Evolutionary conservation across 768 basidiomycete species (phyloP).

Genomic region (Tricholoma flavovirens): DNA sequence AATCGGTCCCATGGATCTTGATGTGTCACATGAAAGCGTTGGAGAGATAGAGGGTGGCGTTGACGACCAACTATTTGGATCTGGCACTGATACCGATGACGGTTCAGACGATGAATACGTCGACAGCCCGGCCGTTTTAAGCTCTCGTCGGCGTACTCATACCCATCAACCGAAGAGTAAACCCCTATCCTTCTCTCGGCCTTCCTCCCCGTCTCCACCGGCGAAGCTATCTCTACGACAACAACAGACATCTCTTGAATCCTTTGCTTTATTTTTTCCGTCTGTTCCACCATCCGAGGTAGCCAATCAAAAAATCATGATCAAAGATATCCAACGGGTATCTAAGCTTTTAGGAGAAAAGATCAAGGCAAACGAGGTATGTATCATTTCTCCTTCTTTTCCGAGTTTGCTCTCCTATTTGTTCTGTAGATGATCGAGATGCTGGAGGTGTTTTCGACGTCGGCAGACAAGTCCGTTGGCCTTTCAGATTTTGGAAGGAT

Average conservation of each 20-base stretch:
- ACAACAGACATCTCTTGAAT: constrained; percentile 43
- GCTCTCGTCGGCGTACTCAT: constrained; percentile 15
- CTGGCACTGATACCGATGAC: constrained; percentile 12
- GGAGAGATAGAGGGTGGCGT: constrained; percentile 15
- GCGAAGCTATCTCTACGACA: constrained; percentile 45
- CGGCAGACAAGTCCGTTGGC: constrained; percentile 60
- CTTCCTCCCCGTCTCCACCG: constrained; percentile 5
- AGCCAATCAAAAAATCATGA: constrained; percentile 48
- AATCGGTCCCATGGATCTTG: constrained; percentile 20
- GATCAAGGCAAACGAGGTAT: constrained; percentile 69
- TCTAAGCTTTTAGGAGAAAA: constrained; percentile 65
- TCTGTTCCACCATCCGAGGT: constrained; percentile 40
- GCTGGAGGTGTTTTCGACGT: constrained; percentile 70
- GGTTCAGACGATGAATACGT: constrained; percentile 30
- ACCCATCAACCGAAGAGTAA: constrained; percentile 4
- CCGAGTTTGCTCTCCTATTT: not conserved
- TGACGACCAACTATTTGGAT: constrained; percentile 14
- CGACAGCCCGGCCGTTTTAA: constrained; percentile 18
- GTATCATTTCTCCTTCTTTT: constrained; percentile 12
- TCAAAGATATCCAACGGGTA: constrained; percentile 60
- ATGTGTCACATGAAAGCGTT: constrained; percentile 14
- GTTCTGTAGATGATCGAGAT: constrained; percentile 63
- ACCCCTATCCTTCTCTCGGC: constrained; percentile 2
- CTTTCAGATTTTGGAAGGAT: constrained; percentile 70
- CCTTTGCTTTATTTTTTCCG: constrained; percentile 76